These are phyloP conservation scores for Globisporangium radiosum DNA, from an alignment of 352 stramenopile genomes.

Conservation along the genomic window DNA sequence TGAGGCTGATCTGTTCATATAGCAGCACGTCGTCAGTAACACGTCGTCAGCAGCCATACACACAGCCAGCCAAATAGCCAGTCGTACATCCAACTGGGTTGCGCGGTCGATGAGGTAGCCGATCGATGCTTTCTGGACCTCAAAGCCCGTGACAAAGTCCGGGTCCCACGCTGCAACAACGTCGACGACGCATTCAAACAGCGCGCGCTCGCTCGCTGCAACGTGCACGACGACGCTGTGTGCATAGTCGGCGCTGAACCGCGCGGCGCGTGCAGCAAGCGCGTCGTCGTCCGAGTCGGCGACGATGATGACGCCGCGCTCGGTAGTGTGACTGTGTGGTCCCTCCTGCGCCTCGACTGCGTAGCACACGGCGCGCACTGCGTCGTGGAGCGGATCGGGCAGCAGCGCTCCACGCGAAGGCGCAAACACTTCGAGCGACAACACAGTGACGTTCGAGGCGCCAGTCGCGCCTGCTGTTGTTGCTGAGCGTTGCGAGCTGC, in stretches of 20 bases:
- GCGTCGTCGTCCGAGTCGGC: constrained; percentile 23
- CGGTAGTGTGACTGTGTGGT: constrained; percentile 36
- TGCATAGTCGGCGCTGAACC: constrained; percentile 33
- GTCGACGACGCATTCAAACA: constrained; percentile 45
- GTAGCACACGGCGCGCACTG: constrained; percentile 58
- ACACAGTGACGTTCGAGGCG: constrained; percentile 66
- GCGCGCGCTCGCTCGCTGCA: constrained; percentile 38
- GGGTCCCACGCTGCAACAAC: constrained; percentile 74
- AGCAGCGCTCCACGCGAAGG: constrained; percentile 48
- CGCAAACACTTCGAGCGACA: constrained; percentile 76
- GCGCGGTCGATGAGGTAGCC: constrained; percentile 75
- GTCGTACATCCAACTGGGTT: constrained; percentile 42
- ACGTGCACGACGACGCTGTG: constrained; percentile 13
- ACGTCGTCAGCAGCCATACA: too few relatives aligned
- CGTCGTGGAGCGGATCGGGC: constrained; percentile 63
- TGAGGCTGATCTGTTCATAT: constrained; percentile 49
- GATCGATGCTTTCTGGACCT: constrained; percentile 75
- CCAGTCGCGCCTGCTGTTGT: constrained; percentile 2
- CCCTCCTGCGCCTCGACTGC: constrained; percentile 72
- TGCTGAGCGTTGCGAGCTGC: not conserved
- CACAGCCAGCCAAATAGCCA: too few relatives aligned
- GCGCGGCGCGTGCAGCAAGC: constrained; percentile 1
- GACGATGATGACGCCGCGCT: constrained; percentile 50
- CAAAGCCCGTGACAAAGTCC: constrained; percentile 87
- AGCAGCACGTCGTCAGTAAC: too few relatives aligned